These are phyloP conservation scores for Sarocladium kiliense DNA, from an alignment of 2,329 filamentous ascomycete genomes.

Conservation along the genomic window DNA sequence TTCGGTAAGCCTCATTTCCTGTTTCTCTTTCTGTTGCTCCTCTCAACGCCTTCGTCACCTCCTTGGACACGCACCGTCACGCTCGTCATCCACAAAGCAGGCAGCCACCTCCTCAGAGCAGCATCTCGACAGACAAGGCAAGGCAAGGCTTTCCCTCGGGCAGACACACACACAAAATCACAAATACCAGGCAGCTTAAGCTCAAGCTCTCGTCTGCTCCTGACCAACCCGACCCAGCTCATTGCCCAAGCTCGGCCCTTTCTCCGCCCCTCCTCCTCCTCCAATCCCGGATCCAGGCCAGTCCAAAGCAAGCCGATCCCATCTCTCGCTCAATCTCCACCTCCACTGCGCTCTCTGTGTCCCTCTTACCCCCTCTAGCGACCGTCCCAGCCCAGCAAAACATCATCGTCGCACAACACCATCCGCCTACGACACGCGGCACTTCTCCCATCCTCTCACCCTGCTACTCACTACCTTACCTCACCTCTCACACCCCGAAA, in stretches of 20 bases:
- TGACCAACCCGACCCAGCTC: too few relatives aligned
- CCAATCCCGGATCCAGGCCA: neutral
- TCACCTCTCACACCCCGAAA: neutral
- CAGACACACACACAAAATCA: neutral
- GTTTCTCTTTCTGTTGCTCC: too few relatives aligned
- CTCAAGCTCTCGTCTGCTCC: too few relatives aligned
- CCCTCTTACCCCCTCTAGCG: neutral
- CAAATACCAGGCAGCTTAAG: neutral
- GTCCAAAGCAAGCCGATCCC: neutral
- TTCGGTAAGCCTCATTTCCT: too few relatives aligned
- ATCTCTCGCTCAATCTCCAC: neutral
- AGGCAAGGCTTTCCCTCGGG: conserved; percentile 2
- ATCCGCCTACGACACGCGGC: neutral
- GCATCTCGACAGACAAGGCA: neutral
- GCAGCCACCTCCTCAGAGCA: neutral
- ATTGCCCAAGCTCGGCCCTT: neutral
- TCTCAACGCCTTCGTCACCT: too few relatives aligned
- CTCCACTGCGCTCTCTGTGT: neutral
- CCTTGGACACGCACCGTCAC: neutral
- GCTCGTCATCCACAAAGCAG: neutral
- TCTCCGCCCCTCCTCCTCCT: neutral
- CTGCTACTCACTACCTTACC: too few relatives aligned
- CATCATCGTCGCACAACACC: conserved; percentile 1
- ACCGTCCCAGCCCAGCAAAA: neutral
- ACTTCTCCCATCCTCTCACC: neutral